A percentile compares a stretch with the other conserved stretches of the same genome.
phyloP scores from a whole-genome alignment of 306 rosid species.

The Quillaja saponaria region DNA sequence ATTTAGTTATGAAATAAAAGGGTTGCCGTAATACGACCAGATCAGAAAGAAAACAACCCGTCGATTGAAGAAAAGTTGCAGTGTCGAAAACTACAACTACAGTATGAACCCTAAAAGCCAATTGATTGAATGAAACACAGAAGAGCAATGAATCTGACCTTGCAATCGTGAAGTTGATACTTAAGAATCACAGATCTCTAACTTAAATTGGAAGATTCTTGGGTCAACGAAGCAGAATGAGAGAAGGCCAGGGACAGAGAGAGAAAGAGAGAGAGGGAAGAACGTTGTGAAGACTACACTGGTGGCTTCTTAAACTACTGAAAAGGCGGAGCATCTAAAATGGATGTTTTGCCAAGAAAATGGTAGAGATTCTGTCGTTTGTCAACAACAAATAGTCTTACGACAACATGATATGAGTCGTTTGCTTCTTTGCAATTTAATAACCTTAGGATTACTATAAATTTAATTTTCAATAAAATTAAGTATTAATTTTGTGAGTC shows the following conservation, averaged over 20 bases:
- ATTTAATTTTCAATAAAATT: too few species aligned
- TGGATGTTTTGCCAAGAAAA: background rate
- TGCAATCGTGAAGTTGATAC: constrained; percentile 20
- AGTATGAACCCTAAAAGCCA: constrained; percentile 40
- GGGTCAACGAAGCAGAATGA: constrained; percentile 56
- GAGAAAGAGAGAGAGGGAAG: constrained; percentile 10
- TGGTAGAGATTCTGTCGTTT: constrained; percentile 22
- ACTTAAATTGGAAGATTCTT: background rate
- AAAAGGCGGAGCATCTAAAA: background rate
- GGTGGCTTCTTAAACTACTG: background rate
- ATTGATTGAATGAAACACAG: constrained; percentile 25
- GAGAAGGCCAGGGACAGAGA: constrained; percentile 8
- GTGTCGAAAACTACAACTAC: constrained; percentile 18
- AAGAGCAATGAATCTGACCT: constrained; percentile 57
- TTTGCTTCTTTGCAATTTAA: constrained; percentile 20
- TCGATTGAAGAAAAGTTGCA: background rate
- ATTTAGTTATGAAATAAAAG: constrained; percentile 19
- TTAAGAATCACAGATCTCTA: constrained; percentile 40
- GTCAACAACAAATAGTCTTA: constrained; percentile 25
- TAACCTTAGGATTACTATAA: too few species aligned
- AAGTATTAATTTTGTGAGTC: too few species aligned
- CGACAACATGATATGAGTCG: constrained; percentile 32
- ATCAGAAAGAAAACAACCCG: constrained; percentile 50
- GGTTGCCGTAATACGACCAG: constrained; percentile 31
- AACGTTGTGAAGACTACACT: constrained; percentile 16